Evolutionary conservation across 805 yeast species (phyloP), one percentile per base, ranked within the genome.

Genomic region (Zygotorulaspora florentina): DNA sequence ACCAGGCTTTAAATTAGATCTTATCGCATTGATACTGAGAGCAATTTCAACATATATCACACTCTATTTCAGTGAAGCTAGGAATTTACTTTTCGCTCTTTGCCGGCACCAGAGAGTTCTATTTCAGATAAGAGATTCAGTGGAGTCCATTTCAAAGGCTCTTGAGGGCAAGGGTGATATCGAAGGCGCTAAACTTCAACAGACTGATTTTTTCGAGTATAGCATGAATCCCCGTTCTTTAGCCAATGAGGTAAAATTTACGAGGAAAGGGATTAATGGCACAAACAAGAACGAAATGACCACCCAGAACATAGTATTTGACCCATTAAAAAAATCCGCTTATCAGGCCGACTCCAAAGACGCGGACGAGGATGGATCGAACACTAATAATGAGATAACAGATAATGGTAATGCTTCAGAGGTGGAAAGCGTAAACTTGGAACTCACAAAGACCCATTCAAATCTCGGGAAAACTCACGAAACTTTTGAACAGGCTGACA

Each of bases 21-120:
- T 77, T 31, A 58, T 85, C 25, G 82, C 89, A 0, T 60, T 85
- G 10, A 34, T 85, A n/a, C 51, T 83, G 4, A 69, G 85, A 42
- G 67, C 85, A 1, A 60, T 83, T 3, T 71, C 81, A 40, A 77
- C 76, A 18, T 71, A 80, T 3, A 65, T 77, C 2, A 59, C 75
- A n/a, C 71, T 80, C 38, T 58, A 69, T 52, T 81, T 80, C 6
- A 63, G 64, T 18, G 77, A 79, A 26, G 75, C 83, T 1, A 62
- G 80, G 45, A 74, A 80, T 60, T 64, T 83, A 48, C 56, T 83
- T 8, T 81, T 72, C 55, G 69, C 77, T 0, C 56, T 84, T 7
- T 50, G 66, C 4, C 67, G 69, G 34, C 68, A 71, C 51, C 71
- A 66, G 43, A 55, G 53, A 17, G 48, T 68, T 6, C 51, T 70